Conservation (phyloP, 2,329 filamentous ascomycete species). For the Leptographium galeiforme region DNA sequence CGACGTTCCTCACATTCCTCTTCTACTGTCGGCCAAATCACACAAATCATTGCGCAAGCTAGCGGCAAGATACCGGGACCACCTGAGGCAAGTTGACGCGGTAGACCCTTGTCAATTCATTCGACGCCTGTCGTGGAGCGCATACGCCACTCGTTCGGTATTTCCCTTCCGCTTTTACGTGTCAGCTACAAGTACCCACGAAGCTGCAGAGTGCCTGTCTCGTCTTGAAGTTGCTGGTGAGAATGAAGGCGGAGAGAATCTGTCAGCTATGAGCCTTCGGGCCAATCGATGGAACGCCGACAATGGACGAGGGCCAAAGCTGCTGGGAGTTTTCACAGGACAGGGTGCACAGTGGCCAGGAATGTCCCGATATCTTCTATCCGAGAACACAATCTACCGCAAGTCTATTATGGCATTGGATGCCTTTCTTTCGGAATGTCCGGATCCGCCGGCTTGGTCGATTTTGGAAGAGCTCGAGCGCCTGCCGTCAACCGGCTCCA, state of each 20-base stretch:
- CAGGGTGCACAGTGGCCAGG: background rate
- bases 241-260: conserved; percentile 4
- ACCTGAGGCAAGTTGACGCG: background rate
- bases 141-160: background rate
- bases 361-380: background rate
- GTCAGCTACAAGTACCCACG: background rate
- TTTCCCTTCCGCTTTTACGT: background rate
- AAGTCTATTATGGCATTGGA: background rate
- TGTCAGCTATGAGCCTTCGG: background rate
- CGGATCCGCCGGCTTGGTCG: background rate
- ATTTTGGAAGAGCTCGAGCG: background rate
- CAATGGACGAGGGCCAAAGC: background rate
- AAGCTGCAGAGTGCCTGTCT: background rate
- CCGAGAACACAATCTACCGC: background rate
- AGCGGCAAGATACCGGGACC: background rate
- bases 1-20: background rate
- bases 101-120: background rate
- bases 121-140: background rate
- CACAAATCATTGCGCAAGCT: background rate
- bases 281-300: background rate
- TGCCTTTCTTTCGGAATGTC: background rate
- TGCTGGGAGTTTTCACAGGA: background rate
- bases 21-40: background rate
- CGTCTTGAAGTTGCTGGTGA: too few species aligned
- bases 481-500: background rate